These are phyloP conservation scores for Emericellopsis atlantica DNA, from an alignment of 2,329 filamentous ascomycete species.

Conservation along the genomic window DNA sequence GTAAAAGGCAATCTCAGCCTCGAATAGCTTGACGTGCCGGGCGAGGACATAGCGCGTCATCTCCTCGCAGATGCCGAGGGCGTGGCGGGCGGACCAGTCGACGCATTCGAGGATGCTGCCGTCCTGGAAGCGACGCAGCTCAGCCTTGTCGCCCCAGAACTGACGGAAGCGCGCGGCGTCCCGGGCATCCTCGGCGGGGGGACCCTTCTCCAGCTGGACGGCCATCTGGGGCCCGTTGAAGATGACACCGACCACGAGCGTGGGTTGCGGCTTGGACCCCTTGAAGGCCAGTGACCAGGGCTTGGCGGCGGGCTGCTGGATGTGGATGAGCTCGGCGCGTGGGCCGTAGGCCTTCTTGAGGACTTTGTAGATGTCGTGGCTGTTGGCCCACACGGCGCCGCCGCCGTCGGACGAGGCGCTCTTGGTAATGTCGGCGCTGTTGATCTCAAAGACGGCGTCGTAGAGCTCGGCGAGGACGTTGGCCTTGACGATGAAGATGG, in stretches of 20 bases:
- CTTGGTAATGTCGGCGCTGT: conserved; percentile 14
- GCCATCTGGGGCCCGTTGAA: conserved; percentile 61
- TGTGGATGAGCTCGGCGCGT: conserved; percentile 55
- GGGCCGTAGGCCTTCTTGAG: conserved; percentile 64
- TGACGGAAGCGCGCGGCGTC: conserved; percentile 70
- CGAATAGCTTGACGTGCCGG: conserved; percentile 51
- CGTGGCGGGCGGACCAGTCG: conserved; percentile 60
- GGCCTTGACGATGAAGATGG: conserved; percentile 62
- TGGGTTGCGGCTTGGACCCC: conserved; percentile 13
- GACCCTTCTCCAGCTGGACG: conserved; percentile 78
- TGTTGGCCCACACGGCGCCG: conserved; percentile 30
- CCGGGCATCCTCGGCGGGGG: conserved; percentile 72
- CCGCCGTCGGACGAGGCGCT: conserved; percentile 23
- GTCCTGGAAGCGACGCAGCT: conserved; percentile 88
- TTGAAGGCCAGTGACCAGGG: conserved; percentile 15
- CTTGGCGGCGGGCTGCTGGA: conserved; percentile 26
- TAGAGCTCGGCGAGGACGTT: conserved; percentile 42
- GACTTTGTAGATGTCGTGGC: conserved; percentile 47
- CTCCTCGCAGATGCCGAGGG: conserved; percentile 61
- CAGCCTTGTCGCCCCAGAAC: conserved; percentile 92
- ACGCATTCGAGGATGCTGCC: conserved; percentile 88
- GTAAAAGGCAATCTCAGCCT: conserved; percentile 37
- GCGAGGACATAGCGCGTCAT: conserved; percentile 62
- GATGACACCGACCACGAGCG: conserved; percentile 51
- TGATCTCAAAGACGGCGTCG: conserved; percentile 31